Base-by-base conservation (phyloP, 176 grass and related monocot genomes). In the Oryza meyeriana region DNA sequence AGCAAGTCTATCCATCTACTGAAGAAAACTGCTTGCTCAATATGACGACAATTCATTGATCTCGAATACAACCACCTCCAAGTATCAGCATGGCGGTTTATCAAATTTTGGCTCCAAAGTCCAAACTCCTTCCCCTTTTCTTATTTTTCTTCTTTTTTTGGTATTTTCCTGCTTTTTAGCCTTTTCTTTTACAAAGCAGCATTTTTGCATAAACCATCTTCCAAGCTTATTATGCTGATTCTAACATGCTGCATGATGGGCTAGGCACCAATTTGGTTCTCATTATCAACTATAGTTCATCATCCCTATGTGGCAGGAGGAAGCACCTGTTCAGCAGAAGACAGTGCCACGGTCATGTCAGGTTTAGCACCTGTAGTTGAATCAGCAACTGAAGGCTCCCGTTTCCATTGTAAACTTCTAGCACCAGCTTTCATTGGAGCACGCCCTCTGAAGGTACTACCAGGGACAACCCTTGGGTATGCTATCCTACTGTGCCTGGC, bases 321-420 rank as follows among this genome's bases (percentile, higher is more conserved):
- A 57, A 86, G 84, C 45, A 83, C 83, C 73, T 86, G 88, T 48
- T 90, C 88, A 64, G 71, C 41, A 20, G 83, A 78, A 71, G 79
- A 48, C 26, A 90, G n/a, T 11, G 79, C 39, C 66, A 85, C 73
- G 26, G 42, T 77, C 87, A 85, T 89, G 70, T 81, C 87, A 81
- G 78, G 58, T 57, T 89, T 85, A 5, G 74, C 69, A 41, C 45
- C 81, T 85, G 77, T 36, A 66, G 31, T 74, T 64, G 92, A 74
- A 67, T 85, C 80, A 57, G 74, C 40, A 52, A 71, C 67, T 44
- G 85, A 89, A 80, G 87, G 50, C 48, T 90, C 89, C 64, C 94
- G 94, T 70, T 94, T 97, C 94, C 94, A 97, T 41, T 97, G 94
- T 76, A 97, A 90, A 72, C 94, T 97, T 89, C 94, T 85, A 79